phyloP scores from a whole-genome alignment of 129 eudicot species.

The Flaveria linearis region DNA sequence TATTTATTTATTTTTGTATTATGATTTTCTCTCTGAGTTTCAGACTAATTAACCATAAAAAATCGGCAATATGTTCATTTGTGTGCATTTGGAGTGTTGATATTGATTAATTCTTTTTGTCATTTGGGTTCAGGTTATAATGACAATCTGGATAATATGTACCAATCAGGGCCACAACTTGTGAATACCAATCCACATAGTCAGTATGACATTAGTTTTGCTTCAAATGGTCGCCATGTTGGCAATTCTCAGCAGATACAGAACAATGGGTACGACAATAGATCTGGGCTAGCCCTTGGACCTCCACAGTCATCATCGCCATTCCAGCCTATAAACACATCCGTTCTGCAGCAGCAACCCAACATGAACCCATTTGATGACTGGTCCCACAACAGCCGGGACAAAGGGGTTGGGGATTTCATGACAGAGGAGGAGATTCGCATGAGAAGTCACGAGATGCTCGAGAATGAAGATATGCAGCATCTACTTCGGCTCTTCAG shows the following conservation, averaged over 20 bases:
- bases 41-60: no score
- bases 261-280: constrained; percentile 43
- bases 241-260: constrained; percentile 50
- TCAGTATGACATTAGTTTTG: constrained; percentile 51
- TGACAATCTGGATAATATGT: constrained; percentile 43
- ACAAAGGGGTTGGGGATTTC: constrained; percentile 56
- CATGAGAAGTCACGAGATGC: constrained; percentile 80
- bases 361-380: constrained; percentile 67
- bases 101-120: background rate
- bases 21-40: background rate
- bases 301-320: constrained; percentile 60
- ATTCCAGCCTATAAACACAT: constrained; percentile 49
- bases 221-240: constrained; percentile 45
- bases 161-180: constrained; percentile 53
- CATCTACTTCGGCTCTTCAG: constrained; percentile 87
- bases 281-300: constrained; percentile 63
- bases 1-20: background rate
- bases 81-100: background rate
- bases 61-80: background rate
- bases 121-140: constrained; percentile 56
- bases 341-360: constrained; percentile 57
- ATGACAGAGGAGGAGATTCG: constrained; percentile 91
- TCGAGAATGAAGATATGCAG: constrained; percentile 94
- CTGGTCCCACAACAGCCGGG: constrained; percentile 60
- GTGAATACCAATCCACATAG: constrained; percentile 42